Evolutionary conservation across 164 flowering plant genomes (phyloP).

Genomic region (Piper longum): DNA sequence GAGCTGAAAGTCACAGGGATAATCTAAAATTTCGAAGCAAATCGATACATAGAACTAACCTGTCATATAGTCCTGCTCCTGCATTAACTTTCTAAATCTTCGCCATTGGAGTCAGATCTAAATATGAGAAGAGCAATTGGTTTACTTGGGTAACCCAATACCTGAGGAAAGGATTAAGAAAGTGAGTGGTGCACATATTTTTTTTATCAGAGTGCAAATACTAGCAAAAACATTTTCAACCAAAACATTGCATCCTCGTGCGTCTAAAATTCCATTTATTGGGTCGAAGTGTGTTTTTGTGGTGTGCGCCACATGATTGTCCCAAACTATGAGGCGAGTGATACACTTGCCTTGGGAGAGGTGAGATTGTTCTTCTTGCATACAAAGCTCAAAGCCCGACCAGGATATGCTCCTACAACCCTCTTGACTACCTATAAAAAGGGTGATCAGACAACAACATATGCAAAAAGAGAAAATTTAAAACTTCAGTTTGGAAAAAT

Average conservation of each 20-base stretch:
- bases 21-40: too few relatives aligned
- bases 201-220: background rate
- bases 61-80: slow-evolving; percentile 47
- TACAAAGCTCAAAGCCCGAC: slow-evolving; percentile 86
- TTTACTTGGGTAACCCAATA: slow-evolving; percentile 94
- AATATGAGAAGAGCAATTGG: slow-evolving; percentile 91
- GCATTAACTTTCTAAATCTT: slow-evolving; percentile 74
- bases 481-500: too few relatives aligned
- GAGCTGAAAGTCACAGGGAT: too few relatives aligned
- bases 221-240: background rate
- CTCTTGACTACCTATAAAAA: slow-evolving; percentile 77
- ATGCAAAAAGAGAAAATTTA: too few relatives aligned
- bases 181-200: background rate
- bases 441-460: background rate
- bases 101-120: slow-evolving; percentile 96
- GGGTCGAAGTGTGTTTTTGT: background rate
- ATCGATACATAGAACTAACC: slow-evolving; percentile 27
- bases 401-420: slow-evolving; percentile 98
- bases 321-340: background rate
- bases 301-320: background rate
- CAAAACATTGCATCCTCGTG: background rate
- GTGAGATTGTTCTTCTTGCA: slow-evolving; percentile 61
- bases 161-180: slow-evolving; percentile 22
- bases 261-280: background rate
- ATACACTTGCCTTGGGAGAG: slow-evolving; percentile 54